phyloP scores from a whole-genome alignment of 2,329 filamentous ascomycete species.

The Nemania sp. region DNA sequence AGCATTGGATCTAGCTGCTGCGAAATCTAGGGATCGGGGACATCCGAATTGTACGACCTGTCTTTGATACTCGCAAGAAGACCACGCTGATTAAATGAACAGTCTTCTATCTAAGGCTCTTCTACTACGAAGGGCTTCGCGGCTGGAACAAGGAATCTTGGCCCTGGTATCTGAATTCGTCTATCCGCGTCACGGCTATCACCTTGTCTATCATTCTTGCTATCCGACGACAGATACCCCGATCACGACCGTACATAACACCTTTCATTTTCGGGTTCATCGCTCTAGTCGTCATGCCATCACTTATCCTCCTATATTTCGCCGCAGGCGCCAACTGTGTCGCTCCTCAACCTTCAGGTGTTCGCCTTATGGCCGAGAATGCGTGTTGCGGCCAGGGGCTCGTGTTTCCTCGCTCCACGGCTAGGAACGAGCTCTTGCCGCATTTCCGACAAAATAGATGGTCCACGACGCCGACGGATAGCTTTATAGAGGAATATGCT shows the following conservation, averaged over 20 bases:
- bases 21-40: slow-evolving; percentile 28
- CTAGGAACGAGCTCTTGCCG: slow-evolving; percentile 30
- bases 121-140: slow-evolving; percentile 36
- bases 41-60: slow-evolving; percentile 25
- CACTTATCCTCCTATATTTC: slow-evolving; percentile 34
- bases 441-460: slow-evolving; percentile 24
- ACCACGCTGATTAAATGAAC: background rate
- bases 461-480: slow-evolving; percentile 30
- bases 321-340: slow-evolving; percentile 31
- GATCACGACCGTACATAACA: slow-evolving; percentile 22
- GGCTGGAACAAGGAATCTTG: slow-evolving; percentile 38
- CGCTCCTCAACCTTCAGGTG: slow-evolving; percentile 26
- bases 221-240: slow-evolving; percentile 17
- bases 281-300: slow-evolving; percentile 28
- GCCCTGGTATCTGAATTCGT: slow-evolving; percentile 28
- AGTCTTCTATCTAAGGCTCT: slow-evolving; percentile 37
- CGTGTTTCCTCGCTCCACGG: slow-evolving; percentile 31
- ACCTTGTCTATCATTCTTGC: background rate
- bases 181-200: slow-evolving; percentile 4
- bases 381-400: slow-evolving; percentile 38
- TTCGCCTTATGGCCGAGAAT: slow-evolving; percentile 32
- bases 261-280: slow-evolving; percentile 21
- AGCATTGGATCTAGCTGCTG: slow-evolving; percentile 23
- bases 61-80: background rate
- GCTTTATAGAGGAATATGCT: slow-evolving; percentile 34